Percentiles rank a stretch among this genome's conserved stretches.
Conservation (phyloP, 108 stramenopile genomes). For the Nitzschia sp. region DNA sequence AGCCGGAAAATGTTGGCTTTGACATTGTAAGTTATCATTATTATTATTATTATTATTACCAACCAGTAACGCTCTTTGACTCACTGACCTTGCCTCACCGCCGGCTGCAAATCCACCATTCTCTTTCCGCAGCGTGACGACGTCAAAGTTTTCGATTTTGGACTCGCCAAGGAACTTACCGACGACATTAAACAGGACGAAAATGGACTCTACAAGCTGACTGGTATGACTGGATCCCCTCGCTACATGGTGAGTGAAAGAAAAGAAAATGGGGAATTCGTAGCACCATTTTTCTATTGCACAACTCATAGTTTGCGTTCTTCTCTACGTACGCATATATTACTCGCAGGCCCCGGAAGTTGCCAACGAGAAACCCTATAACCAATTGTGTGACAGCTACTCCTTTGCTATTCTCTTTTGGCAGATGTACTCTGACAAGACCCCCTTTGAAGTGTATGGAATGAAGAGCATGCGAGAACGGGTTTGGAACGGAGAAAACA, state of each 20-base stretch:
- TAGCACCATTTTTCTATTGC: neutral
- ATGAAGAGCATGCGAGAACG: constrained; percentile 17
- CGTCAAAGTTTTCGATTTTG: constrained; percentile 36
- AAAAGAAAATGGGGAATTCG: neutral
- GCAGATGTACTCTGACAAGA: constrained; percentile 51
- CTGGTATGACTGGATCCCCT: constrained; percentile 4
- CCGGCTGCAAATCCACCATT: neutral
- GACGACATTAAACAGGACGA: neutral
- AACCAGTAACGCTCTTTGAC: neutral
- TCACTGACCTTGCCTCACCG: neutral
- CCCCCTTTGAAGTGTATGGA: constrained; percentile 49
- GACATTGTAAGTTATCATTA: constrained; percentile 18
- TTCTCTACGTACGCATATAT: constrained; percentile 1
- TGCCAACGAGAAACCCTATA: constrained; percentile 61
- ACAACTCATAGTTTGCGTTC: neutral
- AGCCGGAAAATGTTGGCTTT: constrained; percentile 37
- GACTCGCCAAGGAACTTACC: constrained; percentile 26
- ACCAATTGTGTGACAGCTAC: constrained; percentile 67
- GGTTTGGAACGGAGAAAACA: constrained; percentile 33
- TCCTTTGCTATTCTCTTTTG: constrained; percentile 73
- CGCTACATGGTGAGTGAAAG: constrained; percentile 9
- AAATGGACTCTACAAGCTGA: neutral
- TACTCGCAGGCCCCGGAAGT: constrained; percentile 54
- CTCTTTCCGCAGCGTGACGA: neutral
- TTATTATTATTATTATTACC: neutral